Base-by-base conservation (phyloP, 345 rosid species). In the Arabis hirsuta region DNA sequence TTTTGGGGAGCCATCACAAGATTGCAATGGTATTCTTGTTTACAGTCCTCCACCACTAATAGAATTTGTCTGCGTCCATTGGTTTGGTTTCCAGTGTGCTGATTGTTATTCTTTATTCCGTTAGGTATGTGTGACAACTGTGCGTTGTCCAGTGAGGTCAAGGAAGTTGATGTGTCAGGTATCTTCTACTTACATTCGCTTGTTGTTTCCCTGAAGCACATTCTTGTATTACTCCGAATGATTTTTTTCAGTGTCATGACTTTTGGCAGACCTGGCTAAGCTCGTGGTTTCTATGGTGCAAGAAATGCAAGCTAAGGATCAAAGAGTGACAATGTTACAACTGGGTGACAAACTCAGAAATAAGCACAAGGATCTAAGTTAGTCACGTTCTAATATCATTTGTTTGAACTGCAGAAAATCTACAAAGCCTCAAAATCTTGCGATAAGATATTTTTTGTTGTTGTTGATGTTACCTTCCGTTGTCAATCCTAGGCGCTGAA, bases 121-220 rank as follows among this genome's bases (percentile, higher is more conserved):
- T 69, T 75, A 91, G 97, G 97, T 79, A 89, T 91, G 97, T 94
- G 98, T 47, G 97, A 94, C 83, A 91, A 84, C 57, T 91, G 98
- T 83, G 83, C 90, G 65, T 85, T 77, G 80, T 69, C 90, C 64
- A 83, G 76, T 68, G 97, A 85, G 77, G 82, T 88, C 70, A 74
- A 67, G 53, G 95, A 91, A 76, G 76, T 88, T 50, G 96, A 94
- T 53, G 96, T 77, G 7, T 83, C 95, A 10, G 62, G 98, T 94
- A 89, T 78, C 78, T 82, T 78, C 55, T 74, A 19, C 20, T 14
- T 61, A 22, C 62, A 22, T 38, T 38, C 0, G 31, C 48, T 51
- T 65, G 2, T 20, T 11, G 55, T 36, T 42, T 72, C 39, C 24
- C 6, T 62, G 24, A 34, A 10, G 14, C 16, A 3, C 13, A 66